These are phyloP conservation scores for Jackrogersella minutella DNA, from an alignment of 495 filamentous ascomycete species.

Conservation along the genomic window DNA sequence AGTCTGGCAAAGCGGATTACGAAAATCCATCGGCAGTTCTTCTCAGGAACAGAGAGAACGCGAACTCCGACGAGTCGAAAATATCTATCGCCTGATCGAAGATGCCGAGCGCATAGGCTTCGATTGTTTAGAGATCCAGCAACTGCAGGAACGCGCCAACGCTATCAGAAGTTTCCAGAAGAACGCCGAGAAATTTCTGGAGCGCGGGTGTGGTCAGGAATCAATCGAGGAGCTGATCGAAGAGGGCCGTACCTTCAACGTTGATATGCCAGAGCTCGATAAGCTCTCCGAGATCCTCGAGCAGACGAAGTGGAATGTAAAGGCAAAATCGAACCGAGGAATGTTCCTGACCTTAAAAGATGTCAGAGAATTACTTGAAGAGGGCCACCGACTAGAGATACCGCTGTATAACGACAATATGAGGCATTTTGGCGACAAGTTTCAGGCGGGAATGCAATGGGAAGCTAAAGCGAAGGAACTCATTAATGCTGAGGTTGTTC, in stretches of 20 bases:
- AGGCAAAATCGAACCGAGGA: conserved; percentile 69
- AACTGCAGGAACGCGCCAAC: conserved; percentile 85
- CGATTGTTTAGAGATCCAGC: conserved; percentile 90
- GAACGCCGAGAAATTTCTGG: conserved; percentile 73
- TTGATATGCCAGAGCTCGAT: conserved; percentile 94
- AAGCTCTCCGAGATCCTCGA: conserved; percentile 79
- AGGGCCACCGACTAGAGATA: conserved; percentile 77
- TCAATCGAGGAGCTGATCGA: conserved; percentile 92
- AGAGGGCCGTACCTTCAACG: conserved; percentile 84
- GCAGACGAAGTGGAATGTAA: conserved; percentile 88
- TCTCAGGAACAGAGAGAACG: conserved; percentile 81
- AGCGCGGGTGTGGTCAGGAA: conserved; percentile 62
- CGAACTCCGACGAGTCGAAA: conserved; percentile 88
- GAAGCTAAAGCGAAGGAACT: conserved; percentile 93
- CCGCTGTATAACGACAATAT: conserved; percentile 80
- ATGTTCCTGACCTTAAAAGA: conserved; percentile 75
- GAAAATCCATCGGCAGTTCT: conserved; percentile 72
- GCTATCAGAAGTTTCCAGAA: conserved; percentile 87
- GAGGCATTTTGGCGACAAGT: conserved; percentile 75
- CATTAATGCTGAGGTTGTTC: conserved; percentile 85
- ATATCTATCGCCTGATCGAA: conserved; percentile 83
- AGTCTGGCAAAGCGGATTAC: conserved; percentile 75
- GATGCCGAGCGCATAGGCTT: conserved; percentile 90
- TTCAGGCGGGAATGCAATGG: conserved; percentile 81
- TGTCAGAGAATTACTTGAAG: conserved; percentile 77